A percentile compares a stretch with the other conserved stretches of the same genome.
Evolutionary conservation across 345 rosid species (phyloP).

Genomic region (Excoecaria agallocha): DNA sequence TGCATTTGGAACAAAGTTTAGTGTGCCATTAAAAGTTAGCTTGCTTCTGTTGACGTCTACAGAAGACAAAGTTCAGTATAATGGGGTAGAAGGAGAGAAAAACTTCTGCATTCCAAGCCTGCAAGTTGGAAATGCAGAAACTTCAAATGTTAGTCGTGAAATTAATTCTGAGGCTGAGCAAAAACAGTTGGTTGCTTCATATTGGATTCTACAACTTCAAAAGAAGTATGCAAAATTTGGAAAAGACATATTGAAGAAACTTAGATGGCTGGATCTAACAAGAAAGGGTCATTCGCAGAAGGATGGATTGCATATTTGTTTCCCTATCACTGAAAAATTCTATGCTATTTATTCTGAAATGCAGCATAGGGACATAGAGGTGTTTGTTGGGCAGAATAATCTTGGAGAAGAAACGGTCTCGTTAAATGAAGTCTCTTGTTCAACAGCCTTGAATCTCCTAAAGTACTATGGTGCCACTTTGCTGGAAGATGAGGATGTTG

Average conservation of each 20-base stretch:
- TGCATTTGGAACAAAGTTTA: conserved; percentile 95
- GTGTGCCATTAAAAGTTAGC: conserved; percentile 65
- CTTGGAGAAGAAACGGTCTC: conserved; percentile 22
- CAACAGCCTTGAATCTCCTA: conserved; percentile 54
- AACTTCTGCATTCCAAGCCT: conserved; percentile 23
- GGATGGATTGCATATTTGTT: conserved; percentile 58
- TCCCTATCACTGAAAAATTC: conserved; percentile 73
- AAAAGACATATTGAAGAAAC: conserved; percentile 76
- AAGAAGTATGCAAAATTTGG: conserved; percentile 67
- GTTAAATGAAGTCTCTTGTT: conserved; percentile 46
- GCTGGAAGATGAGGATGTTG: conserved; percentile 46
- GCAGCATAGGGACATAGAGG: conserved; percentile 27
- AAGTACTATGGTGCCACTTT: conserved; percentile 56
- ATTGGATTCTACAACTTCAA: conserved; percentile 55
- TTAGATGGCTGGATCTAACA: conserved; percentile 81
- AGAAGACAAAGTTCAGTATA: conserved; percentile 21
- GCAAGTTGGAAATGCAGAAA: conserved; percentile 25
- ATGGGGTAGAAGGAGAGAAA: conserved; percentile 25
- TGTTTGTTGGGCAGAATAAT: conserved; percentile 30
- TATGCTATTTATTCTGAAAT: conserved; percentile 41
- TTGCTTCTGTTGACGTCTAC: conserved; percentile 43
- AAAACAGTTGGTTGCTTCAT: conserved; percentile 21
- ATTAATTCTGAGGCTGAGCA: conserved; percentile 23
- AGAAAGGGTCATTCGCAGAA: conserved; percentile 57
- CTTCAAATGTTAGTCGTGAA: conserved; percentile 24